Evolutionary conservation across 768 basidiomycete species (phyloP), one percentile per base, ranked within the genome.

Genomic region (Udeniomyces megalosporus): DNA sequence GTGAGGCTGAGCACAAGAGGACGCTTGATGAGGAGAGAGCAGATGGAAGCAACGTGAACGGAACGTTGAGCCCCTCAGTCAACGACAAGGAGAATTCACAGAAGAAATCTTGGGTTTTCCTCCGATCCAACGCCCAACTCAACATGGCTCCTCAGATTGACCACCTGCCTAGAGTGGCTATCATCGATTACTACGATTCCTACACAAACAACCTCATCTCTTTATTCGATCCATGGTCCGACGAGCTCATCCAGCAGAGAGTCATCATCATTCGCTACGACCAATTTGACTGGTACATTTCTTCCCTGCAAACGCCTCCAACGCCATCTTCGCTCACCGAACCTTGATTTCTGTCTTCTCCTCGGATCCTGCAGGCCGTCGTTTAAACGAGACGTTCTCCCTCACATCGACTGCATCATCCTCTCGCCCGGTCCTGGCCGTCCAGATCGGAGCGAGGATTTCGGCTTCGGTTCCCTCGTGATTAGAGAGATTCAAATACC

Each of bases 181-280:
- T 75, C 6, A 57, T 75, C 52, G 74, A 75, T 51, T 75, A 71
- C 54, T 74, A 73, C 55, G 74, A 75, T 62, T 72, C 71, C 0
- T 75, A 73, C 66, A 74, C 73, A 34, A 71, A 71, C 60, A 74
- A 74, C 65, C 70, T 74, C 54, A 63, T 74, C 48, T 71, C 72
- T n/a, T 67, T 74, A 11, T 74, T 74, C 59, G 70, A 69, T 0
- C 60, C 67, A 32, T 62, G 72, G 8, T 71, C 73, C 3, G 62
- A 56, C 45, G 31, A n/a, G 5, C 28, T 59, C 52, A 26, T 55
- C 24, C 51, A 69, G 5, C 17, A 67, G 45, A 72, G 72, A 58
- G 70, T 73, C 22, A 69, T 72, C 31, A 70, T 73, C 24, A 62
- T 74, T 55, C 71, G 71, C 54, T 68, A 69, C 22, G 72, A 73